Base-by-base conservation (phyloP, 108 stramenopile genomes). In the Skeletonema marinoi region DNA sequence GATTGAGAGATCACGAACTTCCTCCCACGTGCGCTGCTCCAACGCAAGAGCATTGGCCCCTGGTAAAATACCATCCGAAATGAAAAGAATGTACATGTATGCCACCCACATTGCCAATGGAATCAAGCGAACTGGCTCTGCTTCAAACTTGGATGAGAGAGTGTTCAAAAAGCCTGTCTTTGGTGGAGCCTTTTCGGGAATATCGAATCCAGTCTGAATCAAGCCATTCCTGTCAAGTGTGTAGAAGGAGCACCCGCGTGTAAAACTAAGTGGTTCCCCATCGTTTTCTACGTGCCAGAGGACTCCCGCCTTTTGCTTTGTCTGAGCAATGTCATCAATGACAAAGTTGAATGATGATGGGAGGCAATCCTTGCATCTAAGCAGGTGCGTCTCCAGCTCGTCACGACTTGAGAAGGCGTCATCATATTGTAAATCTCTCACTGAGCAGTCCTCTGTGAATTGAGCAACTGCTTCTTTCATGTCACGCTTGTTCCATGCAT, bases 201-300 rank as follows among this genome's bases (percentile, higher is more conserved):
- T 83, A 44, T 95, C 94, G 54, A 89, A 78, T 10, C 94, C 94
- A 4, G 63, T 38, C 38, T 21, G 30, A 19, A 95, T 90, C 51
- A 83, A 67, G 10, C 84, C 82, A 10, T 29, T 54, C 42, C 77
- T 35, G 36, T 87, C 80, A 1, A 92, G 56, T 11, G 75, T 75
- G 82, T 95, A 95, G 36, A 90, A 84, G 9, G 88, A 89, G 66
- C 85, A 84, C 1, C 94, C 94, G 25, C 88, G 74, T 0, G 92
- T 92, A 69, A 91, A 95, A 4, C 90, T 85, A 12, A 95, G 78
- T 32, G 83, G 63, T 17, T 83, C 68, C 8, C 86, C 88, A 58
- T 87, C 75, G 69, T 87, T 90, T 74, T 95, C 90, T 16, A 93
- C 90, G 44, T 93, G 94, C 94, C 94, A 95, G 56, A 66, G 75